Evolutionary conservation across 2,329 filamentous ascomycete species (phyloP).

Genomic region (Clarireedia homoeocarpa): DNA sequence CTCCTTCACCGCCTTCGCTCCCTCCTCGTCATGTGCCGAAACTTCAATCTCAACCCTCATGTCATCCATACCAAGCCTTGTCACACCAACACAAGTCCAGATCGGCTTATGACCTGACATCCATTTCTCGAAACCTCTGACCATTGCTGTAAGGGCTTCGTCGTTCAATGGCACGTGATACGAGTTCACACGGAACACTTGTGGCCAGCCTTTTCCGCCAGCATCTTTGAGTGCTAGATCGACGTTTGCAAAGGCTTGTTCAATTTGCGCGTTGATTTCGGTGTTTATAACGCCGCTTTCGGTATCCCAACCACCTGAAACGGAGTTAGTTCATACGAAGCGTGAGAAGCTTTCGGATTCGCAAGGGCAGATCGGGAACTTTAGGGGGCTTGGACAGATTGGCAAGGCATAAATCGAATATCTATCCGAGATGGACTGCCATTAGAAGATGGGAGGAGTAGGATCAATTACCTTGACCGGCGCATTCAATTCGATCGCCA

Average conservation of each 20-base stretch:
- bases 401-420: no score
- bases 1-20: not conserved
- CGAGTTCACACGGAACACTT: slow-evolving; percentile 42
- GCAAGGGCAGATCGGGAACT: no score
- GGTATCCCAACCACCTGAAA: slow-evolving; percentile 31
- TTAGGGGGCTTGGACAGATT: no score
- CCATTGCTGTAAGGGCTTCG: not conserved
- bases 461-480: slow-evolving; percentile 36
- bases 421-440: no score
- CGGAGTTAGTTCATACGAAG: not conserved
- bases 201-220: slow-evolving; percentile 48
- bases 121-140: not conserved
- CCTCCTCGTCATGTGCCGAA: slow-evolving; percentile 34
- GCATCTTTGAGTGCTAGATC: slow-evolving; percentile 42
- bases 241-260: slow-evolving; percentile 49
- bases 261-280: slow-evolving; percentile 39
- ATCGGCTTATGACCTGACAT: not conserved
- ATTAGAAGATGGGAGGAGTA: not conserved
- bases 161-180: slow-evolving; percentile 37
- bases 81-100: not conserved
- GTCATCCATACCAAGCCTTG: not conserved
- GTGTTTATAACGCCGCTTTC: slow-evolving; percentile 19
- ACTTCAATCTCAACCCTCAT: slow-evolving; percentile 45
- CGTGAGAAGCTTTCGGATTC: no score
- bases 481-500: slow-evolving; percentile 39